phyloP scores from a whole-genome alignment of 495 filamentous ascomycete genomes.

The Tuber magnatum region DNA sequence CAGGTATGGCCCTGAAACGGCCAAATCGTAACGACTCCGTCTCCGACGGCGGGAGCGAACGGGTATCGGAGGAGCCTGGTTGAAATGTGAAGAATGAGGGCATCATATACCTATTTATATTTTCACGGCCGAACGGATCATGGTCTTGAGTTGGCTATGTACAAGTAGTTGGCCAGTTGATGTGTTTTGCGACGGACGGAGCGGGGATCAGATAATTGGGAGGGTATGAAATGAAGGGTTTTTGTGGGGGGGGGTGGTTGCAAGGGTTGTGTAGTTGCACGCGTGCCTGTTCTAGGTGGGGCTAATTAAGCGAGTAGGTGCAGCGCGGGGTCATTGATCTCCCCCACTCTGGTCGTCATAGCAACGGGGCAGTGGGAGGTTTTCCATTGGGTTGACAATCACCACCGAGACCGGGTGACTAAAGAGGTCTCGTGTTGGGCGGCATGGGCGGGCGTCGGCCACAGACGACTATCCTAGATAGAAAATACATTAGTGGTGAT shows the following conservation, averaged over 20 bases:
- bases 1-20: constrained; percentile 54
- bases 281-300: neutral
- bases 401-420: no score
- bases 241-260: neutral
- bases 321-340: neutral
- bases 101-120: constrained; percentile 39
- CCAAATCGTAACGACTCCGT: constrained; percentile 51
- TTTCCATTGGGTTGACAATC: neutral
- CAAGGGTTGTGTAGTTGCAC: neutral
- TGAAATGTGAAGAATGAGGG: constrained; percentile 59
- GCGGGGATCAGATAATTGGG: neutral
- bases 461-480: no score
- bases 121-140: neutral
- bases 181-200: neutral
- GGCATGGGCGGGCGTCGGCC: no score
- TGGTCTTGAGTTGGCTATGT: neutral
- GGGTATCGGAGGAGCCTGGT: constrained; percentile 51
- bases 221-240: neutral
- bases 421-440: no score
- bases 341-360: neutral
- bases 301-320: neutral
- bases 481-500: no score
- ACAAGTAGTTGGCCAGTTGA: neutral
- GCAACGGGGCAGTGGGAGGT: neutral
- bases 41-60: constrained; percentile 43